Percentiles rank a stretch among this genome's conserved stretches.
phyloP scores from a whole-genome alignment of 2,329 filamentous ascomycete species.

The Aphanoascus verrucosus region DNA sequence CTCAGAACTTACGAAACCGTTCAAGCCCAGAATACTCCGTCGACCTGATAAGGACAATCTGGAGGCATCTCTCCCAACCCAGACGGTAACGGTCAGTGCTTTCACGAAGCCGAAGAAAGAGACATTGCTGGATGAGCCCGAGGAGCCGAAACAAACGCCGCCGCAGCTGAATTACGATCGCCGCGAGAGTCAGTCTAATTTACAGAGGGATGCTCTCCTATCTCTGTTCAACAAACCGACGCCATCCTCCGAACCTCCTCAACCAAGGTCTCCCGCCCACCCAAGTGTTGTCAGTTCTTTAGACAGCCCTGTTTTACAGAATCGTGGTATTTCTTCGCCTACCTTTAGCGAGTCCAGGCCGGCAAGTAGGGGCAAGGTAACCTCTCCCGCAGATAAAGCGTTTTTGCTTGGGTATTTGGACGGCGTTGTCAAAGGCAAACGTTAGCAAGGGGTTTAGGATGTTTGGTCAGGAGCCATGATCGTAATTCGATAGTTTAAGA shows the following conservation, averaged over 20 bases:
- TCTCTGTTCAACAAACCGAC: slow-evolving; percentile 51
- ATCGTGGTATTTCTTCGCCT: slow-evolving; percentile 18
- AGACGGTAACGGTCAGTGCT: slow-evolving; percentile 20
- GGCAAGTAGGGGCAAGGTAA: slow-evolving; percentile 24
- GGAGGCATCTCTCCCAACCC: slow-evolving; percentile 23
- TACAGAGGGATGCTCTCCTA: slow-evolving; percentile 43
- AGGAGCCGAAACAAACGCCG: slow-evolving; percentile 16
- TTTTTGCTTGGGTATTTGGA: slow-evolving; percentile 70
- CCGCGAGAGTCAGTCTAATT: slow-evolving; percentile 33
- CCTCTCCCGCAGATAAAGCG: slow-evolving; percentile 58
- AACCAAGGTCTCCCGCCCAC: slow-evolving; percentile 11
- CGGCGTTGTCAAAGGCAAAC: slow-evolving; percentile 38
- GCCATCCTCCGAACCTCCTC: not conserved
- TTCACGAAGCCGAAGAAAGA: slow-evolving; percentile 18
- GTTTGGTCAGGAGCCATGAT: not conserved
- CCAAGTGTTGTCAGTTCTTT: slow-evolving; percentile 20
- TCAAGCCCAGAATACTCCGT: slow-evolving; percentile 45
- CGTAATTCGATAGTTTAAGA: not conserved
- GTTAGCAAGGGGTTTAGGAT: not conserved
- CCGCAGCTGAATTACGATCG: slow-evolving; percentile 25
- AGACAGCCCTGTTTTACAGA: slow-evolving; percentile 4
- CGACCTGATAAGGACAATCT: slow-evolving; percentile 36
- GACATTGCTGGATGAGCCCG: slow-evolving; percentile 10
- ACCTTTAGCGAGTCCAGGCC: slow-evolving; percentile 16
- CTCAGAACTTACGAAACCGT: slow-evolving; percentile 35